A percentile compares a stretch with the other conserved stretches of the same genome.
Evolutionary conservation across 345 rosid species (phyloP).

Genomic region (Gossypium ekmanianum): DNA sequence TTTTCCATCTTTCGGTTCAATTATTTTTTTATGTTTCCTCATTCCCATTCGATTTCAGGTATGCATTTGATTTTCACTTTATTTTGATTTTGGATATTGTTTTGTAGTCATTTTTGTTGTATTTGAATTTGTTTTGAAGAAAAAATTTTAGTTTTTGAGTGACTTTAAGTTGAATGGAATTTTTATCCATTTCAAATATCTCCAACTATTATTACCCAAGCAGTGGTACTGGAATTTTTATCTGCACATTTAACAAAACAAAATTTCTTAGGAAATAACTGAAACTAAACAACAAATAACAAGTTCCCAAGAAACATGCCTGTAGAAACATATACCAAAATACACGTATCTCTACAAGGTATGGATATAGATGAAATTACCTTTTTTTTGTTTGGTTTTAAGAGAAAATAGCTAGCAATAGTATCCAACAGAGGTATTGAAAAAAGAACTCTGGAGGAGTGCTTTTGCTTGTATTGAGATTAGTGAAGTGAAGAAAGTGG

Average conservation of each 20-base stretch:
- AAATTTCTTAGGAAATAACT: neutral
- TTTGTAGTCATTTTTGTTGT: too few species aligned
- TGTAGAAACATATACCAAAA: neutral
- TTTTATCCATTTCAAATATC: constrained; percentile 30
- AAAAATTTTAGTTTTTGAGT: too few species aligned
- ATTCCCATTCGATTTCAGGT: too few species aligned
- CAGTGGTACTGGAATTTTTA: constrained; percentile 1
- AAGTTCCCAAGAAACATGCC: neutral
- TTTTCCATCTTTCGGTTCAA: too few species aligned
- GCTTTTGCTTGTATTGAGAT: neutral
- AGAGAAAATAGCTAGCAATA: neutral
- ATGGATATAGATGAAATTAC: neutral
- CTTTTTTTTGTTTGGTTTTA: neutral
- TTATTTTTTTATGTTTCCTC: too few species aligned
- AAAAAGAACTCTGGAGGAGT: neutral
- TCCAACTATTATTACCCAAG: neutral
- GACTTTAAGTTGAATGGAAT: too few species aligned
- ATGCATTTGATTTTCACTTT: too few species aligned
- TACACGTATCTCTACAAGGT: neutral
- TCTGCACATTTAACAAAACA: constrained; percentile 20
- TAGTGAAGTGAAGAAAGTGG: neutral
- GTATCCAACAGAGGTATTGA: neutral
- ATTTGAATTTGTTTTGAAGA: too few species aligned
- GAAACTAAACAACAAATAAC: neutral
- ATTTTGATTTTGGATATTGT: too few species aligned